Base-by-base conservation (phyloP, 225 moss, liverwort and hornwort species). In the Physcomitrellopsis africana region DNA sequence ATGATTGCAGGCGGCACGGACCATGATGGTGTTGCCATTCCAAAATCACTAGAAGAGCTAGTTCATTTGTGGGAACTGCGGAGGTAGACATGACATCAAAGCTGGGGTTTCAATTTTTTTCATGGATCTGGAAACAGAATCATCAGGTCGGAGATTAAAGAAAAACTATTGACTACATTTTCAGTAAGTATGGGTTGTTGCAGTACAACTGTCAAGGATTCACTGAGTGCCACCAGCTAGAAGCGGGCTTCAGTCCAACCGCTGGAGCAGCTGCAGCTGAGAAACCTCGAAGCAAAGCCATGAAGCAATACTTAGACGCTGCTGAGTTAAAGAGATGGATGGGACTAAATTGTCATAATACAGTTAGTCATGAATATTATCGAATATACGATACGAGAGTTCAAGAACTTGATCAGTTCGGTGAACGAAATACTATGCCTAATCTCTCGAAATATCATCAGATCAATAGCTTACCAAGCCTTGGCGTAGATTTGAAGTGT, bases 271-370 rank as follows among this genome's bases (percentile, higher is more conserved):
- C 70, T 82, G 56, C 86, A 78, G 60, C 63, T 80, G 22, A 58
- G 72, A 13, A 76, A 78, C 56, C 60, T 81, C 52, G 61, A 53
- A 19, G 18, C 61, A 66, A 72, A 49, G 54, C 23, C 12, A 74
- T 77, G 4, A 84, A 79, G 70, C 76, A 79, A 14, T 84, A 73
- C 23, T 69, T 84, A 70, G 76, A 76, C 18, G 69, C 86, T 9
- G 27, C 77, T 56, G 70, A 83, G n/a, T 47, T 75, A 18, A 86
- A 81, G 69, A 61, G 76, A 27, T 78, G 81, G 80, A 65, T 83
- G 41, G 72, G 72, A 44, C 63, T 68, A 16, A 63, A 29, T 9
- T 47, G 65, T 10, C 75, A 27, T 10, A 81, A 78, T 55, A 17
- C 73, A 18, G 69, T 70, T 16, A 51, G 74, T 14, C 61, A 0